phyloP scores from a whole-genome alignment of 345 rosid species.

The Populus deltoides region DNA sequence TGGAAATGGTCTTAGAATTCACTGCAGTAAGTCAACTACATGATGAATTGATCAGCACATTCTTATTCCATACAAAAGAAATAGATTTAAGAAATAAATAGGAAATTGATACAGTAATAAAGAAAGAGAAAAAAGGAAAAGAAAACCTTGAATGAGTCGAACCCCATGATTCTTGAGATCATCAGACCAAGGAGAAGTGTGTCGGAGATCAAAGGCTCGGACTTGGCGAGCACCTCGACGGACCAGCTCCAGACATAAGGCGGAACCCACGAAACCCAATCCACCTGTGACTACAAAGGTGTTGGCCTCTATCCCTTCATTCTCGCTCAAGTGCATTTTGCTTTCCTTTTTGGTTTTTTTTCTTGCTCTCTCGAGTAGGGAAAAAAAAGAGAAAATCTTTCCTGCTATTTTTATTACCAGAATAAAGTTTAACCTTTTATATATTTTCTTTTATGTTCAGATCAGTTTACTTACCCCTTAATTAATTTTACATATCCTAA shows the following conservation, averaged over 20 bases:
- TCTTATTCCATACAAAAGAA: no score
- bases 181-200: slow-evolving; percentile 65
- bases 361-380: background rate
- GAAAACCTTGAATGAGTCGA: slow-evolving; percentile 60
- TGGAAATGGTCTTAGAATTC: background rate
- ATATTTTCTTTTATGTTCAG: no score
- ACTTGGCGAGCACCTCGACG: slow-evolving; percentile 88
- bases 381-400: no score
- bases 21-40: no score
- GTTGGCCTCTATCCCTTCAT: slow-evolving; percentile 79
- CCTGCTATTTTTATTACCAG: background rate
- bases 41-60: no score
- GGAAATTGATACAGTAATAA: no score
- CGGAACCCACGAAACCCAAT: slow-evolving; percentile 79
- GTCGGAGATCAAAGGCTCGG: slow-evolving; percentile 69
- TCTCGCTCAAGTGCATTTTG: slow-evolving; percentile 81
- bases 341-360: background rate
- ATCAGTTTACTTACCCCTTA: no score
- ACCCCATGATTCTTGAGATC: slow-evolving; percentile 52
- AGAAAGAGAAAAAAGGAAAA: no score
- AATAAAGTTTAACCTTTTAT: no score
- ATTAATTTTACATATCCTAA: no score
- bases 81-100: no score
- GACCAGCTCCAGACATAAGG: slow-evolving; percentile 70
- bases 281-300: slow-evolving; percentile 84